Evolutionary conservation across 257 asterid genomes (phyloP), one percentile per base, ranked within the genome.

Genomic region (Solanum sitiens): DNA sequence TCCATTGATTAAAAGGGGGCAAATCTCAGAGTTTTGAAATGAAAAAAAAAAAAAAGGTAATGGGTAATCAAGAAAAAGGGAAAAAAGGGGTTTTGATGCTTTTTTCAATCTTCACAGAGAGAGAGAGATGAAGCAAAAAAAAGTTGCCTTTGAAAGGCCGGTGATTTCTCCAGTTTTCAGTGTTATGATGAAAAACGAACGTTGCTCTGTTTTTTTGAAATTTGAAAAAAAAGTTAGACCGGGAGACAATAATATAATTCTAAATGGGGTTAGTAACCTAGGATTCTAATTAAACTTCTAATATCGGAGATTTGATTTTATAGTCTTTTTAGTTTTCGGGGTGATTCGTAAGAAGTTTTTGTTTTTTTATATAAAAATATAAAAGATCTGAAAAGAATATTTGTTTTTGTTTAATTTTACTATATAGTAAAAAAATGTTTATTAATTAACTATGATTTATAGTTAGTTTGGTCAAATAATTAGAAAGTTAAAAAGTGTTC

Each of bases 1-100:
- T 89, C 93, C 97, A 95, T 95, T 85, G 93, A 90, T 87, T 88
- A 91, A 90, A 89, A 87, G 79, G 79, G 45, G 59, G 85, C 87
- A 79, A 86, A 30, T 14, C 75, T 68, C 23, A 45, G 90, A 65
- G 87, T 74, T 93, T 95, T 92, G 93, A 94, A 94, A 77, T 75
- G 83, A 1, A 86, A 88, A 91, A 61, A 45, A 50, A 47, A 18
- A 45, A 50, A 47, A 18, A 33, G 80, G 86, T 84, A 89, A 88
- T 85, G 76, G 23, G 76, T 15, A 32, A 32, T 70, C 76, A 70
- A 30, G 40, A 70, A 70, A 70, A 71, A 16, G n/a, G 40, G 76
- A 7, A 9, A 77, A 82, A 75, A 65, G 87, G 73, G 80, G 30
- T 12, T 33, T 83, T 56, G 73, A 87, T 87, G 82, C 86, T 67